Evolutionary conservation across 345 rosid species (phyloP), one percentile per base, ranked within the genome.

Genomic region (Mercurialis annua): DNA sequence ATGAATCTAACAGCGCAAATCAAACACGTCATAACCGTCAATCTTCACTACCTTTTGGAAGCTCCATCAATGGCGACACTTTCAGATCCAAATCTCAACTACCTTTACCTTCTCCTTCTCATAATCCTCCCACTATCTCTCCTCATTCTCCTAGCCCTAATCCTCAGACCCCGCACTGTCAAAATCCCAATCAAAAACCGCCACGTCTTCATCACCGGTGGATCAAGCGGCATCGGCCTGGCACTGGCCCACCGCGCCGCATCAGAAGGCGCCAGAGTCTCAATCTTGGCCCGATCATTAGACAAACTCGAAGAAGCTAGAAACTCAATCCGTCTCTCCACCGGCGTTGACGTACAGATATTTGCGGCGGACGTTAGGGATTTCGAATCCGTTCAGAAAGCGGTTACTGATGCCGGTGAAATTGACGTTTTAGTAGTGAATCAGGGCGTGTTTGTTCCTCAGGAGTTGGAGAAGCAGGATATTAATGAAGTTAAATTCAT

Each of bases 131-230:
- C 90, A 1, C 56, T 78, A 64, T 69, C 69, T 18, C 79, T 88
- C 44, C 80, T 88, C 61, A 61, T 63, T 10, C 42, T 83, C 66
- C 81, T 89, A 43, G 77, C 61, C 63, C 20, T 81, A 54, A 79
- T 87, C 47, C 85, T 78, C 59, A 81, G 87, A 2, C 97, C 95
- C 27, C 77, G 82, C 2, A 86, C 88, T 9, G 78, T 78, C 71
- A 76, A 8, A 44, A 77, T 92, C 83, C 86, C 90, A 1, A 81
- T 90, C 63, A 88, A 85, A 69, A 71, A 76, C 61, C 90, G 97
- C 60, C 97, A 88, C 72, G 91, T 90, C 18, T 86, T 90, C 86
- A 77, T 90, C 78, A 92, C 97, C 49, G 95, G 98, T 42, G 95
- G 97, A 65, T 92, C 98, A 48, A 90, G 90, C 65, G 98, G 95